Evolutionary conservation across 805 yeast genomes (phyloP).

Genomic region (Teunomyces atbi): DNA sequence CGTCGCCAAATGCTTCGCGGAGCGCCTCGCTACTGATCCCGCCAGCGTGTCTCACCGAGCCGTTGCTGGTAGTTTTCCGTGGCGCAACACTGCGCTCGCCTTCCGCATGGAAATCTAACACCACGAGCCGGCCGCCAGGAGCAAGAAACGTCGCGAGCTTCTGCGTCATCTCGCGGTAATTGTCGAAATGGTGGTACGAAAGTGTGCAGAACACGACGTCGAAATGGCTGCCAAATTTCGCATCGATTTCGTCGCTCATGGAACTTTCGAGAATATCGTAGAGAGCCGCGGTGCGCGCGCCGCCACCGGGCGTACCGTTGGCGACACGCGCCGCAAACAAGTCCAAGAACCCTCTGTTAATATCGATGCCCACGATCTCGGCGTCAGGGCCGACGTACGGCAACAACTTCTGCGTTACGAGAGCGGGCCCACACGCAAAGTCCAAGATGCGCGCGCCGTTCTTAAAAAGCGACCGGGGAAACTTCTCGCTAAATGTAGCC

Average conservation of each 20-base stretch:
- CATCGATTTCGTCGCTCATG: conserved; percentile 9
- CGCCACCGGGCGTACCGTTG: conserved; percentile 4
- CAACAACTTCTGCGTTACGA: conserved; percentile 29
- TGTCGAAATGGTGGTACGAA: conserved; percentile 39
- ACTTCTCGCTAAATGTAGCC: conserved; percentile 2
- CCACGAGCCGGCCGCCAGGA: conserved; percentile 33
- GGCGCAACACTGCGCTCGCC: conserved; percentile 7
- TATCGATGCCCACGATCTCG: conserved; percentile 36
- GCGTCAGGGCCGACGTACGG: conserved; percentile 22
- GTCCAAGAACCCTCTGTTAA: conserved; percentile 23
- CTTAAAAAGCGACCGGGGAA: conserved; percentile 15
- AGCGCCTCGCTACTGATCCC: conserved; percentile 26
- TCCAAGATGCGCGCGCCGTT: conserved; percentile 30
- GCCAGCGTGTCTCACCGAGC: conserved; percentile 28
- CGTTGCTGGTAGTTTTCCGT: not conserved
- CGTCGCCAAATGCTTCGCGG: conserved; percentile 18
- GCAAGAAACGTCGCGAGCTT: conserved; percentile 31
- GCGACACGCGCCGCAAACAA: conserved; percentile 14
- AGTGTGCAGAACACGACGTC: conserved; percentile 37
- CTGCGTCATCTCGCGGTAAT: conserved; percentile 27
- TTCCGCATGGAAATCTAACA: conserved; percentile 40
- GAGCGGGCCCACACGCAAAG: conserved; percentile 46
- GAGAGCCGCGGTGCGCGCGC: conserved; percentile 11
- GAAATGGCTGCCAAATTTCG: conserved; percentile 19
- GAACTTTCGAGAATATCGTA: conserved; percentile 26